A percentile compares a stretch with the other conserved stretches of the same genome.
phyloP scores from a whole-genome alignment of 176 grass and related monocot species.

The Triticum aestivum region IWGSC_CS_RefSeq_v2.1 NC_057806.1:367861001-367861500 shows the following conservation, averaged over 20 bases:
- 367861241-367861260: no score
- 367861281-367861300: background rate
- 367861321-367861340: background rate
- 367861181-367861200: background rate
- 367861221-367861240: background rate
- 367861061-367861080: constrained; percentile 14
- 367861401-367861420: no score
- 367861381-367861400: no score
- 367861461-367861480: no score
- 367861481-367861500: no score
- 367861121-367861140: background rate
- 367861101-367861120: background rate
- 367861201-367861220: background rate
- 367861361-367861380: no score
- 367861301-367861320: background rate
- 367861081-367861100: background rate
- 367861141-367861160: background rate
- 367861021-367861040: constrained; percentile 17
- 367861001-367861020: constrained; percentile 21
- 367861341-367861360: no score
- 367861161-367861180: background rate
- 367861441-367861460: no score
- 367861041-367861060: background rate
- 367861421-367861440: no score
- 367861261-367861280: background rate